Evolutionary conservation across 352 stramenopile species (phyloP), one percentile per base, ranked within the genome.

Genomic region (Hyphochytrium catenoides): DNA sequence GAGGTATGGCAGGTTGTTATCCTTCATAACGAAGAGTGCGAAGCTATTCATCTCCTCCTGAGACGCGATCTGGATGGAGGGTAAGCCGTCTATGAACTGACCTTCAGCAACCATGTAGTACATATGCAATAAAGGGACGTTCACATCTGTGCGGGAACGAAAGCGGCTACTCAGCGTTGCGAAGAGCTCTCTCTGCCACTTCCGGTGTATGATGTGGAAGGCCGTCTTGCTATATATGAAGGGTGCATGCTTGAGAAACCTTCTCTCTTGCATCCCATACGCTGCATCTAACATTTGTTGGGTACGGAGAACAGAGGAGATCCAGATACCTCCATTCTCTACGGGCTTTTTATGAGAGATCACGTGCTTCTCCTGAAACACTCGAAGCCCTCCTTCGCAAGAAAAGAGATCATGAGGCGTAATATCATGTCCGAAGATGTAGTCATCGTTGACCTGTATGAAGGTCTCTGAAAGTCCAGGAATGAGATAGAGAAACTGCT

Each of bases 391-490:
- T 19, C 70, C 70, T 41, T 81, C 65, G 43, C 70, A 85, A 20
- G 70, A 71, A 52, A 85, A 85, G 41, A 82, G 73, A 43, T 75
- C 62, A 29, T 81, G 59, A 5, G 70, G 70, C 9, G 50, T 48
- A 25, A 85, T 67, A 24, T 62, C 62, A 43, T 76, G 72, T 26
- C 62, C 69, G 43, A 85, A 85, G 30, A 85, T 48, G 45, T 82
- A 85, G 54, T 85, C 70, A 47, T 85, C 70, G 46, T 85, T 85
- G 36, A 85, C 54, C 40, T 85, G 67, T 54, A 85, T 82, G 49
- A 67, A 85, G 29, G 77, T 68, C 39, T 85, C 70, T 31, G 70
- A 78, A 17, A 85, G 55, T 0, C 65, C 70, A 2, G 70, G 70
- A 34, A 85, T 82, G 12, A 62, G 39, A 44, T 85, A 74, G 36